Conservation (phyloP, 2,329 filamentous ascomycete genomes). For the Botrytis hyacinthi region DNA sequence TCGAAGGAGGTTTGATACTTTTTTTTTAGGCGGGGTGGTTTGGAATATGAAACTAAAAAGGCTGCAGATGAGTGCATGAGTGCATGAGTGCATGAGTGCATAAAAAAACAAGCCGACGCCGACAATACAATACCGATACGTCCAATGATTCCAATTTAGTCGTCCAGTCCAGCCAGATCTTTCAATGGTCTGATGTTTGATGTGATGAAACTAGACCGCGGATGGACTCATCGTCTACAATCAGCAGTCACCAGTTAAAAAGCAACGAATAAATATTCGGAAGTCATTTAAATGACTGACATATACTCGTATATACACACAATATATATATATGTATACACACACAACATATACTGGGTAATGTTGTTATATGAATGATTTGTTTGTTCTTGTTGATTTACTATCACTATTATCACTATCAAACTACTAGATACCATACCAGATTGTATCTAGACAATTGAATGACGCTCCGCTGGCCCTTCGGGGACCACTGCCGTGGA, state of each 20-base stretch:
- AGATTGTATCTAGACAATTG: background rate
- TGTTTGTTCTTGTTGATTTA: background rate
- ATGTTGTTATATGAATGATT: background rate
- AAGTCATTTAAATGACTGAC: background rate
- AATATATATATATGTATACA: background rate
- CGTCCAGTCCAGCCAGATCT: background rate
- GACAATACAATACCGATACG: background rate
- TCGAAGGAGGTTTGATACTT: background rate
- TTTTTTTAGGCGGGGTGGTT: slow-evolving; percentile 4
- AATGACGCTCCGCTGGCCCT: slow-evolving; percentile 8
- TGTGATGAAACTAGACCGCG: background rate
- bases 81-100: too few relatives aligned
- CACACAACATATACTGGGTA: background rate
- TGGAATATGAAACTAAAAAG: background rate
- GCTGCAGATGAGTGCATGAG: background rate
- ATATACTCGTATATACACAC: background rate
- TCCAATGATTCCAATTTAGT: background rate
- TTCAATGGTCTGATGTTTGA: background rate
- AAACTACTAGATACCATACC: background rate
- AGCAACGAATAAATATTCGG: background rate
- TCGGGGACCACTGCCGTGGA: slow-evolving; percentile 9
- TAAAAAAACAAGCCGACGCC: background rate
- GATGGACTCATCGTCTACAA: background rate
- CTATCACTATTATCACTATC: background rate
- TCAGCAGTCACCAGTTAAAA: background rate